Evolutionary conservation across 169 alveolate species (phyloP), one percentile per base, ranked within the genome.

Genomic region (Hepatocystis sp.): DNA sequence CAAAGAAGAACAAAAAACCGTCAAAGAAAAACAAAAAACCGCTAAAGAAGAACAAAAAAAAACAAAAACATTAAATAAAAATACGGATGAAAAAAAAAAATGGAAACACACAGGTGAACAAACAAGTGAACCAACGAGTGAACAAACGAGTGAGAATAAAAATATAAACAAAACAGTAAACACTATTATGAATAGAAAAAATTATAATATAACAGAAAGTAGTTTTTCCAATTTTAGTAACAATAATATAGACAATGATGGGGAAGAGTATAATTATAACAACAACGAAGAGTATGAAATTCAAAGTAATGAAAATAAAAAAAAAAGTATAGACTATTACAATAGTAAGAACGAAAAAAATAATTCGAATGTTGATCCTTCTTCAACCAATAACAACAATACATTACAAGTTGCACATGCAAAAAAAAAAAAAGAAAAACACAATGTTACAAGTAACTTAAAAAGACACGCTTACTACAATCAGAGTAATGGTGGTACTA

Each of bases 391-490:
- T 15, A 11, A 2, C 39, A 56, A 39, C n/a, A 36, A 61, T 1
- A 19, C 15, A 36, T 7, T 21, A 32, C 40, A 36, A 10, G 28
- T 36, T 17, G 13, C 32, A 13, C 25, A 21, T 2, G 4, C 17
- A 2, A 39, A 36, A 36, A 11, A 1, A 15, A 47, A 34, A 56
- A 52, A 58, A 3, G 78, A 76, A 15, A 76, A 66, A 40, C 56
- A 76, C 40, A 58, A 64, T 19, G 30, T 58, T 21, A 58, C 65
- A 13, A 52, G 76, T 1, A 76, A 36, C 28, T 15, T 76, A 25
- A 76, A 76, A 76, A 56, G 88, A 44, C 88, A 76, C 39, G 88
- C 88, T 8, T 76, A 76, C 46, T 71, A 71, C 36, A 44, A 49
- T 58, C 15, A 58, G 4, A 32, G n/a, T 27, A 32, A 56, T 25